Base-by-base conservation (phyloP, 2,329 filamentous ascomycete genomes). In the Rutstroemia sp. region DNA sequence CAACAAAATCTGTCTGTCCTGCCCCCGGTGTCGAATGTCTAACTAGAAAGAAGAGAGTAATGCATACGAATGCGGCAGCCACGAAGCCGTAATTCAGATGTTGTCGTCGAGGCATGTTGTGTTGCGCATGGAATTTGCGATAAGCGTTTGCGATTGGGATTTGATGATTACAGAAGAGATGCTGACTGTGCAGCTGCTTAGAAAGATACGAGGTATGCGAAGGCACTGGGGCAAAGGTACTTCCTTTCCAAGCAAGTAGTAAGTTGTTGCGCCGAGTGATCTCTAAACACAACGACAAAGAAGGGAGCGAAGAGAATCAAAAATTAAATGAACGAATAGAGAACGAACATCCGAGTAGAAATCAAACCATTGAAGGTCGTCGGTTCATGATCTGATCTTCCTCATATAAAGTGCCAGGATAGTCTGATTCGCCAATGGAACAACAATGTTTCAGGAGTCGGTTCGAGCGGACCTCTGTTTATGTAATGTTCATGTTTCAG, bases 51-150 rank as follows among this genome's bases (percentile, higher is more conserved):
- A 45, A 21, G 42, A 45, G 19, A 25, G 10, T 45, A 69, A 68
- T 58, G 69, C 70, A 61, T 79, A 75, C 54, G 83, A 79, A 62
- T 84, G 79, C 61, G 86, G 79, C 42, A 80, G 79, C 57, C 88
- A 62, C 65, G 80, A 77, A 54, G 86, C 77, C 59, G 79, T 71
- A 58, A 79, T 73, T 67, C 30, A 80, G 74, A 58, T 84, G 69
- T 63, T 82, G 63, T 52, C 63, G 61, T 46, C 68, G 66, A 60
- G 68, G 61, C 69, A 71, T 71, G 30, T 41, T 57, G 59, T 5
- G 10, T 45, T 45, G n/a, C 5, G 19, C 19, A 45, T 45, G 18
- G 39, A n/a, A 18, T 19, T 45, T 19, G 42, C 16, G 14, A 30
- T 30, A 30, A 23, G 27, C 27, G 27, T 30, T 30, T 30, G 27